Conservation (phyloP, 305 asterid genomes). For the Fraxinus platypoda region DNA sequence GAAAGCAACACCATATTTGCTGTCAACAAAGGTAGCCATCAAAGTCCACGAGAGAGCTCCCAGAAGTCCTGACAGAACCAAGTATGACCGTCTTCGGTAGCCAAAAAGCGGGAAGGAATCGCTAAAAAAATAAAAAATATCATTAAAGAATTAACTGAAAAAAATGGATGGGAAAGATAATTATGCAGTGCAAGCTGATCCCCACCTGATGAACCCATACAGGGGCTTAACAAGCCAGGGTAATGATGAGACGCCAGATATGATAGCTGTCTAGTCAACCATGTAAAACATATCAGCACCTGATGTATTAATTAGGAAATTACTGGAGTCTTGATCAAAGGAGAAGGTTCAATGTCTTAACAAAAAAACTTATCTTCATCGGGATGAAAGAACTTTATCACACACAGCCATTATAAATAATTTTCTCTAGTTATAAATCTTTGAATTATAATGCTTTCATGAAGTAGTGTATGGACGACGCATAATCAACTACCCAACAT, state of each 20-base stretch:
- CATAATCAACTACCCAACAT: not conserved
- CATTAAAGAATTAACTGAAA: not conserved
- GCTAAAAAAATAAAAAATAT: conserved; percentile 37
- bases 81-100: conserved; percentile 88
- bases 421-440: not conserved
- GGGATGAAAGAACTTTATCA: not conserved
- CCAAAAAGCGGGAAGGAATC: conserved; percentile 96
- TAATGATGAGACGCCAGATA: conserved; percentile 77
- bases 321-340: not conserved
- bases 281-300: conserved; percentile 43
- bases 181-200: conserved; percentile 13
- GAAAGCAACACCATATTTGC: conserved; percentile 78
- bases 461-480: not conserved
- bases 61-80: conserved; percentile 85
- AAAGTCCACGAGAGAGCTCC: conserved; percentile 94
- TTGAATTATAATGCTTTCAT: not conserved
- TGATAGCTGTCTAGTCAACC: conserved; percentile 86
- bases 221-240: conserved; percentile 95
- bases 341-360: not conserved
- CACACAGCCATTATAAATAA: not conserved
- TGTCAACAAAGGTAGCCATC: conserved; percentile 79
- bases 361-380: not conserved
- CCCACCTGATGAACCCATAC: conserved; percentile 93
- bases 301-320: not conserved
- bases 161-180: conserved; percentile 13